Evolutionary conservation across 2,329 filamentous ascomycete species (phyloP).

Genomic region (Talaromyces sp.): DNA sequence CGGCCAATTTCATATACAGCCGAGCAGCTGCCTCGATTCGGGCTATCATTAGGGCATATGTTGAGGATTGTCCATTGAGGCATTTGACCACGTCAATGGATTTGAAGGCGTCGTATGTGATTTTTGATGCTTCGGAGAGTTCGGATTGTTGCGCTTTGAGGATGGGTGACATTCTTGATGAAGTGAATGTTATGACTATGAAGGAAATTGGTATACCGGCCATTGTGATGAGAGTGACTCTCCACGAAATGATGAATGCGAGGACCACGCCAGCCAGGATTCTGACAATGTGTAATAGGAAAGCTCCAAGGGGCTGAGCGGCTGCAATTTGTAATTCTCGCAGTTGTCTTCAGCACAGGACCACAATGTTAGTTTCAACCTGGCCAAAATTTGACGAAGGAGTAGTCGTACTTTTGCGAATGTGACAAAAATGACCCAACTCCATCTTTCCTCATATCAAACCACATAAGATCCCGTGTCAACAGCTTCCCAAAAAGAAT

Average conservation of each 20-base stretch:
- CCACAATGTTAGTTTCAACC: neutral
- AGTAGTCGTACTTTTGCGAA: conserved; percentile 65
- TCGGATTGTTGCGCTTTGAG: conserved; percentile 68
- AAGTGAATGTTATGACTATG: conserved; percentile 59
- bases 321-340: conserved; percentile 77
- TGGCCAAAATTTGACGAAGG: conserved; percentile 14
- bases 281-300: conserved; percentile 64
- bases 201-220: conserved; percentile 69
- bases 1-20: conserved; percentile 67
- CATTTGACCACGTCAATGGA: conserved; percentile 84
- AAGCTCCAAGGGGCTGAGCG: conserved; percentile 74
- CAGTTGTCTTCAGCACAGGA: conserved; percentile 61
- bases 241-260: conserved; percentile 79
- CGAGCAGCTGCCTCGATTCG: conserved; percentile 59
- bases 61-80: conserved; percentile 72
- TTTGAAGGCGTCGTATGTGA: conserved; percentile 65
- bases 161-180: conserved; percentile 60
- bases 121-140: conserved; percentile 69
- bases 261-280: conserved; percentile 65
- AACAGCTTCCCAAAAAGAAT: conserved; percentile 68
- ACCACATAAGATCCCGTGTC: conserved; percentile 77
- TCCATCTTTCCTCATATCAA: conserved; percentile 70
- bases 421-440: conserved; percentile 68
- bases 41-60: conserved; percentile 63
- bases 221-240: conserved; percentile 75